Base-by-base conservation (phyloP, 2,329 filamentous ascomycete genomes). In the Alternaria novae-zelandiae region DNA sequence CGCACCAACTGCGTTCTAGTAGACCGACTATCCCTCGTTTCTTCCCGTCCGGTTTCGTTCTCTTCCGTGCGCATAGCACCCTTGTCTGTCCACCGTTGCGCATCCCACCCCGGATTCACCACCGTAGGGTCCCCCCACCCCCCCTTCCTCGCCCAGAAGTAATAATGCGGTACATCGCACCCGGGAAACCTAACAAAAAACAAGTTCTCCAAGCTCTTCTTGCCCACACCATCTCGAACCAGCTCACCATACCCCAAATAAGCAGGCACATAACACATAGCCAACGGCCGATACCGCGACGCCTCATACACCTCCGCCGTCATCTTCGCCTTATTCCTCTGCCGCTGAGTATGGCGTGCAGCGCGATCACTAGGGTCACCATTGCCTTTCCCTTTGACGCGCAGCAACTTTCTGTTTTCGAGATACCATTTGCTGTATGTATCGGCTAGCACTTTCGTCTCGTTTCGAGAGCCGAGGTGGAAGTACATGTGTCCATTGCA, bases 121-220 rank as follows among this genome's bases (percentile, higher is more conserved):
- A n/a, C n/a, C 15, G n/a, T 11, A 20, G 20, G 20, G 25, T 53
- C 13, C 0, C 5, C 20, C 49, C 49, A 53, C 17, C 69, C 72
- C 5, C 64, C 66, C 5, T 55, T n/a, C 0, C 50, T 45, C 0
- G 65, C 60, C 76, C 75, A 78, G 57, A 78, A 79, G 32, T 71
- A 77, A 59, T 76, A 79, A 50, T 76, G 74, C 20, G 78, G 78
- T 1, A 79, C 55, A 49, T 74, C 69, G 43, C 71, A 74, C 3
- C 69, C 69, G 2, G 47, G 60, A 36, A 78, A 76, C 11, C 74
- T 68, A 2, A 79, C 64, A 41, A 68, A 79, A 50, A 69, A 76
- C 15, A 79, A 43, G 12, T 70, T 74, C 1, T 70, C 66, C 1
- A 77, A 43, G 6, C 2, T 20, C 32, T 25, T 11, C 61, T 26